Evolutionary conservation across 2,329 filamentous ascomycete species (phyloP).

Genomic region (Pseudogymnoascus sp.): DNA sequence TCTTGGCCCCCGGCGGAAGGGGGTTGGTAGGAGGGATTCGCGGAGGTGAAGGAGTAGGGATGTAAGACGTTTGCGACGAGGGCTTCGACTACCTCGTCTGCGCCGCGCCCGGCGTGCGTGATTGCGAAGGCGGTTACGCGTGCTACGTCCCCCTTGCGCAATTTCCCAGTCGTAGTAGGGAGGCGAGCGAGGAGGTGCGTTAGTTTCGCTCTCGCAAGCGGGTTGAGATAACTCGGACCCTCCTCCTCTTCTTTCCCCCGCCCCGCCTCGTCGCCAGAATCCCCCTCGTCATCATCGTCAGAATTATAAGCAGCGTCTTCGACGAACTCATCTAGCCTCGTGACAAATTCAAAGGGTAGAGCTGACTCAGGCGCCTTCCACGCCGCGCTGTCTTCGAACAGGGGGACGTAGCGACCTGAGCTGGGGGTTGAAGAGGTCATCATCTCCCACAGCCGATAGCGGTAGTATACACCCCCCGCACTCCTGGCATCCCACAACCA

Average conservation of each 20-base stretch:
- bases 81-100: constrained; percentile 85
- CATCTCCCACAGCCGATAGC: constrained; percentile 84
- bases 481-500: constrained; percentile 88
- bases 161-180: constrained; percentile 63
- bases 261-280: constrained; percentile 44
- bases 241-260: constrained; percentile 20
- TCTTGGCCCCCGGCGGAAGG: constrained; percentile 28
- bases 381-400: constrained; percentile 69
- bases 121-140: constrained; percentile 84
- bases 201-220: constrained; percentile 75
- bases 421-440: constrained; percentile 55
- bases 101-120: constrained; percentile 72
- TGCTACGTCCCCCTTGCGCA: constrained; percentile 79
- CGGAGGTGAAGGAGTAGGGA: constrained; percentile 65
- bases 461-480: constrained; percentile 77
- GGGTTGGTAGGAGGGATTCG: constrained; percentile 46
- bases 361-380: constrained; percentile 70
- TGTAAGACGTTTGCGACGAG: constrained; percentile 73
- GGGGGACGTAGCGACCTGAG: constrained; percentile 47
- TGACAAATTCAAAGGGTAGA: constrained; percentile 75
- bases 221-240: constrained; percentile 57
- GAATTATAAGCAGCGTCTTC: constrained; percentile 82
- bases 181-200: constrained; percentile 76
- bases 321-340: constrained; percentile 67
- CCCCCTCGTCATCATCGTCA: constrained; percentile 68